Evolutionary conservation across 352 stramenopile species (phyloP).

Genomic region (Globisporangium megalacanthum): DNA sequence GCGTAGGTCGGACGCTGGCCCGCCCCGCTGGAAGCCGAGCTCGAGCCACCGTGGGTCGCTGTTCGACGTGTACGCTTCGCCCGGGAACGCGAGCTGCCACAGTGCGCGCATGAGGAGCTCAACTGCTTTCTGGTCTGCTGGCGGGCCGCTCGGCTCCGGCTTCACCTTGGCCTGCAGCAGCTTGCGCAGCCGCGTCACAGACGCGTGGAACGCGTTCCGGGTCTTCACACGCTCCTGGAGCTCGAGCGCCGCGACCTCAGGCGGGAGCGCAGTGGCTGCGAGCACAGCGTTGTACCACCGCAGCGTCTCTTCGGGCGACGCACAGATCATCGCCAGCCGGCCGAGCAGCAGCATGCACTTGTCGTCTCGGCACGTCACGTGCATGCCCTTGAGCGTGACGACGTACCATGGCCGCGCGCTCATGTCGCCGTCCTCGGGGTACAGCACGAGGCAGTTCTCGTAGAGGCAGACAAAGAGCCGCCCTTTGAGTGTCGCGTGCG

Average conservation of each 20-base stretch:
- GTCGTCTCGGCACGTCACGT: slow-evolving; percentile 58
- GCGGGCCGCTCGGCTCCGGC: slow-evolving; percentile 57
- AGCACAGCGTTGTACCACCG: slow-evolving; percentile 71
- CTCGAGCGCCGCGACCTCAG: slow-evolving; percentile 73
- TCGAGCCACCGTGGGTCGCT: slow-evolving; percentile 74
- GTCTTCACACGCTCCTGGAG: slow-evolving; percentile 73
- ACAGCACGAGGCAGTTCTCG: slow-evolving; percentile 77
- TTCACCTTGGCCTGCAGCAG: slow-evolving; percentile 77
- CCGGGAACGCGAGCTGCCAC: slow-evolving; percentile 58
- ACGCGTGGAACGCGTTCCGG: slow-evolving; percentile 51
- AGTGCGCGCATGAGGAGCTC: slow-evolving; percentile 76
- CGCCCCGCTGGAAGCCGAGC: slow-evolving; percentile 77
- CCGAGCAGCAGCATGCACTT: slow-evolving; percentile 62
- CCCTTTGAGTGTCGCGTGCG: slow-evolving; percentile 69
- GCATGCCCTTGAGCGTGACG: slow-evolving; percentile 53
- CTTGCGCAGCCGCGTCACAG: slow-evolving; percentile 66
- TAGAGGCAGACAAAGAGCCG: slow-evolving; percentile 73
- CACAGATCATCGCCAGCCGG: slow-evolving; percentile 48
- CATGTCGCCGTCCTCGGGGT: slow-evolving; percentile 61
- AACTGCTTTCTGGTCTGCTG: slow-evolving; percentile 66
- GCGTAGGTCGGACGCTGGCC: slow-evolving; percentile 73
- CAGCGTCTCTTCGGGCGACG: slow-evolving; percentile 46
- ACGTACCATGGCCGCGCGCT: slow-evolving; percentile 74
- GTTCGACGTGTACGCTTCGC: slow-evolving; percentile 65
- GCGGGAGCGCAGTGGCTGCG: slow-evolving; percentile 50